Percentiles rank a stretch among this genome's conserved stretches.
These are phyloP conservation scores for peach (Prunus persica) DNA, from an alignment of 306 rosid species.

Conservation along the genomic window DNA sequence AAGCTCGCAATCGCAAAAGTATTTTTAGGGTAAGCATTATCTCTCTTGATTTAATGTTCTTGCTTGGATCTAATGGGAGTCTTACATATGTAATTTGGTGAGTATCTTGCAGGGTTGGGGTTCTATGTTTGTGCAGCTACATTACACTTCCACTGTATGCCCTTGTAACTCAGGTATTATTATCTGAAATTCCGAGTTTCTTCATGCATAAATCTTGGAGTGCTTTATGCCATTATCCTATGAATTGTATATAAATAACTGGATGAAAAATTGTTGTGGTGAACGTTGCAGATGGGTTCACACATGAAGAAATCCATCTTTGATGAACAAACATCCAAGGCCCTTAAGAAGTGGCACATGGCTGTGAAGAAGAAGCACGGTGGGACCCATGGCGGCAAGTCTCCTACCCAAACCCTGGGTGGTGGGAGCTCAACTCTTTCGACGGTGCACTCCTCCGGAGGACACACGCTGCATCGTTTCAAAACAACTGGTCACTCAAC, in stretches of 20 bases:
- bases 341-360: constrained; percentile 74
- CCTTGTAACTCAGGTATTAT: constrained; percentile 79
- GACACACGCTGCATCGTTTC: constrained; percentile 62
- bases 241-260: background rate
- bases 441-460: constrained; percentile 37
- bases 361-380: constrained; percentile 63
- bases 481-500: constrained; percentile 70
- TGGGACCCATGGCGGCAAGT: constrained; percentile 35
- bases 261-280: background rate
- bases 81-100: constrained; percentile 3
- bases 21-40: constrained; percentile 54
- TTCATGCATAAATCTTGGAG: background rate
- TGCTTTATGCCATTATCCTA: background rate
- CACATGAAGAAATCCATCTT: constrained; percentile 71
- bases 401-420: constrained; percentile 29
- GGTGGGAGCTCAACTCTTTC: constrained; percentile 52
- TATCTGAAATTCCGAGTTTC: background rate
- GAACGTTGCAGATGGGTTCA: constrained; percentile 75
- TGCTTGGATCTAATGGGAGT: background rate
- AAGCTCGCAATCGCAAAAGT: constrained; percentile 54
- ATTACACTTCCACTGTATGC: constrained; percentile 88
- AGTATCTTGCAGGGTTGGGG: constrained; percentile 43
- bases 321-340: constrained; percentile 82
- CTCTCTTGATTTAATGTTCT: background rate
- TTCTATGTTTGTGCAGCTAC: constrained; percentile 75